A percentile compares a stretch with the other conserved stretches of the same genome.
Evolutionary conservation across 495 filamentous ascomycete species (phyloP).

Genomic region (Podospora pseudopauciseta): DNA sequence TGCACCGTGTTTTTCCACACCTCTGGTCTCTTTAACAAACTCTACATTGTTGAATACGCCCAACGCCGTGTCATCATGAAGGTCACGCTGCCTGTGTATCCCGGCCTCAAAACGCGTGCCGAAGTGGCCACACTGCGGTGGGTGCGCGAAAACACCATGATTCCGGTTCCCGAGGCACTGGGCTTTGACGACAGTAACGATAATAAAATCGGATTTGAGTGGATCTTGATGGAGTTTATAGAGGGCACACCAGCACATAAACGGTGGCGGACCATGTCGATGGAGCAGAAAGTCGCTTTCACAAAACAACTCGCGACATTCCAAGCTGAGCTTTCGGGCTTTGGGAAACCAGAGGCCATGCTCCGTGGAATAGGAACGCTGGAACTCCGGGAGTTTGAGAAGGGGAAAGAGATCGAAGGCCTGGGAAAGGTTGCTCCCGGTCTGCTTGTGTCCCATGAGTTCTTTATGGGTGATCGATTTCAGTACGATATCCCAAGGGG

Average conservation of each 20-base stretch:
- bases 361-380: conserved; percentile 34
- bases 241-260: conserved; percentile 38
- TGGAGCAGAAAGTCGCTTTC: conserved; percentile 35
- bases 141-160: conserved; percentile 34
- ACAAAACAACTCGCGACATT: conserved; percentile 36
- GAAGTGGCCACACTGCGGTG: conserved; percentile 50
- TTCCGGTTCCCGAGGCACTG: conserved; percentile 43
- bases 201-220: conserved; percentile 48
- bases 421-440: conserved; percentile 7
- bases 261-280: conserved; percentile 38
- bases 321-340: conserved; percentile 22
- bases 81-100: conserved; percentile 44
- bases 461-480: conserved; percentile 24
- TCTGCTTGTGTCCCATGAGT: conserved; percentile 14
- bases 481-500: conserved; percentile 21
- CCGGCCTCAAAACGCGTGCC: conserved; percentile 43
- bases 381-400: neutral
- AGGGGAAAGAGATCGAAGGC: neutral
- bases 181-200: conserved; percentile 37
- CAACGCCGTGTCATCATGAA: conserved; percentile 27
- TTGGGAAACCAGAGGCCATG: conserved; percentile 20
- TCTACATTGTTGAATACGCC: conserved; percentile 15
- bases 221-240: conserved; percentile 47
- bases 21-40: conserved; percentile 26
- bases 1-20: conserved; percentile 22